These are phyloP conservation scores for Crithidia sp. DNA, from an alignment of 208 protist species.

Conservation along the genomic window DNA sequence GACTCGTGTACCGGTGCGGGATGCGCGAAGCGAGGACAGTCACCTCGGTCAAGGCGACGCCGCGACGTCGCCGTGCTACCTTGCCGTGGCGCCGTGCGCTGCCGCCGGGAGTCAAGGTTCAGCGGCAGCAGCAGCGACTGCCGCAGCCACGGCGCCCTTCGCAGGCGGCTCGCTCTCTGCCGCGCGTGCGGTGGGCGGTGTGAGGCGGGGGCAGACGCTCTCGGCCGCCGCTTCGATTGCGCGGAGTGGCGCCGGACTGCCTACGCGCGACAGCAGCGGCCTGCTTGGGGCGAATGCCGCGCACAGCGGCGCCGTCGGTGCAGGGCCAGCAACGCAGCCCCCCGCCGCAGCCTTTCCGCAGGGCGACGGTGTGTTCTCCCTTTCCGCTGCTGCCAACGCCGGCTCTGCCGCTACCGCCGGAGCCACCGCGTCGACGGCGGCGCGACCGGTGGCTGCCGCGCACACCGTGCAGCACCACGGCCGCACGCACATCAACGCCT, in stretches of 20 bases:
- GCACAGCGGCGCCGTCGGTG: neutral
- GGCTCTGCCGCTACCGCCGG: no score
- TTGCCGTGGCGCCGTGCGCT: conserved; percentile 1
- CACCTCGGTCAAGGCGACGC: conserved; percentile 4
- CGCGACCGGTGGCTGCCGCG: conserved; percentile 11
- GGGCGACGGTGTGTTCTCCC: neutral
- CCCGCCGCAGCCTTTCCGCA: neutral
- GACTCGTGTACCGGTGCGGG: conserved; percentile 23
- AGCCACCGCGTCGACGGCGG: neutral
- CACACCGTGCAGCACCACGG: conserved; percentile 46
- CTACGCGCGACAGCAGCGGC: conserved; percentile 13
- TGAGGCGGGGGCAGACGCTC: conserved; percentile 8
- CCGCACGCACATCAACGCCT: conserved; percentile 64
- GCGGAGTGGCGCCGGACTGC: conserved; percentile 13
- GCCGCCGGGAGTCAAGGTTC: neutral
- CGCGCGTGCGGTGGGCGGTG: conserved; percentile 9
- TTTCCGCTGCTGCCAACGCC: neutral
- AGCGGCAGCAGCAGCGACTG: neutral
- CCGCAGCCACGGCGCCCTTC: neutral
- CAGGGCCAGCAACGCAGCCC: neutral
- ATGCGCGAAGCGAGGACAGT: conserved; percentile 23
- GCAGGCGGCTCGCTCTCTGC: conserved; percentile 9
- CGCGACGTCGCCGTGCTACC: conserved; percentile 10
- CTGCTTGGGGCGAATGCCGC: neutral
- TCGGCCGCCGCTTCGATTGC: conserved; percentile 1